Base-by-base conservation (phyloP, 139 green algal species). In the Chlamydomonas sp. region DNA sequence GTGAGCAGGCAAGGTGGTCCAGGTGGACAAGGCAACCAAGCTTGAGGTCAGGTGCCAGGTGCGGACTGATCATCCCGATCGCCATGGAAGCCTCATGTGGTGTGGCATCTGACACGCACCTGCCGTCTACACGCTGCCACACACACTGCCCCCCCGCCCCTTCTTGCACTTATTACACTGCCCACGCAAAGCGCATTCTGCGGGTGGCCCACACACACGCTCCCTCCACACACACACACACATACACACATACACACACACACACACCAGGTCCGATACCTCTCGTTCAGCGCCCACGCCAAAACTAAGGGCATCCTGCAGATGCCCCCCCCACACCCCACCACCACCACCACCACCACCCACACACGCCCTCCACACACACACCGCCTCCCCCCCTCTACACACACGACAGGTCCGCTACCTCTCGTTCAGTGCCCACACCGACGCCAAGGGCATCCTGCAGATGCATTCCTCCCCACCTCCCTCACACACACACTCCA, bases 31-130 rank as follows among this genome's bases (percentile, higher is more conserved):
- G n/a, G n/a, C n/a, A n/a, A 60, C 31, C 3, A 28, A 5, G 3
- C 26, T 38, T 39, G 39, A 59, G 28, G 65, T 39, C 8, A 65
- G 35, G 31, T 49, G 48, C 5, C 31, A 65, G 48, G 48, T 65
- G 36, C 8, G 20, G n/a, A n/a, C n/a, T n/a, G n/a, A n/a, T n/a
- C n/a, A n/a, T n/a, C n/a, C n/a, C n/a, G n/a, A n/a, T n/a, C n/a
- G n/a, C n/a, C n/a, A n/a, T n/a, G n/a, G n/a, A n/a, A n/a, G n/a
- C n/a, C n/a, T n/a, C n/a, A n/a, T n/a, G n/a, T n/a, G n/a, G n/a
- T n/a, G n/a, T n/a, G n/a, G n/a, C n/a, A n/a, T n/a, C n/a, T n/a
- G n/a, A n/a, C n/a, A n/a, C n/a, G n/a, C n/a, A n/a, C n/a, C n/a
- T n/a, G n/a, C n/a, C n/a, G n/a, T n/a, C n/a, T n/a, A n/a, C n/a